Percentiles rank a stretch among this genome's conserved stretches.
phyloP scores from a whole-genome alignment of 352 stramenopile species.

The Globisporangium spiculum region DNA sequence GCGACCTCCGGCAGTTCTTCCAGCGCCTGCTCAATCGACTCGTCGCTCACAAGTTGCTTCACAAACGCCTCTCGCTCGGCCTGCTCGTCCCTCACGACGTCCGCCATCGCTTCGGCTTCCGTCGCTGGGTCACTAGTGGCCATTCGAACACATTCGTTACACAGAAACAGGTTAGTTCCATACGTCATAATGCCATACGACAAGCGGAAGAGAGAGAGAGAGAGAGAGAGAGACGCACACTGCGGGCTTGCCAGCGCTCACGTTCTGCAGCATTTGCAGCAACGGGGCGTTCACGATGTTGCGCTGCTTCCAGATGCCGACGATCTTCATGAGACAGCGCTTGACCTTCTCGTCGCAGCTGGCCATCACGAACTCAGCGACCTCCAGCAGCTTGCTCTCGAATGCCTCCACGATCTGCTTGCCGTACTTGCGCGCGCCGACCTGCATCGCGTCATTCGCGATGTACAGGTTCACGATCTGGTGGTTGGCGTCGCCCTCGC shows the following conservation, averaged over 20 bases:
- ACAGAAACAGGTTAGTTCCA: slow-evolving; percentile 9
- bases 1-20: slow-evolving; percentile 64
- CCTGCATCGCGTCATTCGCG: slow-evolving; percentile 85
- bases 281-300: slow-evolving; percentile 48
- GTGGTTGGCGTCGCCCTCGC: slow-evolving; percentile 47
- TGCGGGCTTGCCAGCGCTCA: slow-evolving; percentile 64
- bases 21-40: slow-evolving; percentile 43
- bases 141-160: slow-evolving; percentile 2
- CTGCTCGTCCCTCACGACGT: slow-evolving; percentile 21
- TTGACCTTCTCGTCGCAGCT: slow-evolving; percentile 79
- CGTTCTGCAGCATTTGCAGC: slow-evolving; percentile 67
- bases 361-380: slow-evolving; percentile 65
- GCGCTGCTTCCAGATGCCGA: slow-evolving; percentile 83
- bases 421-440: slow-evolving; percentile 77
- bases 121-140: slow-evolving; percentile 26
- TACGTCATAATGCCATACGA: slow-evolving; percentile 1
- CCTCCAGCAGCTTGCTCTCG: slow-evolving; percentile 49
- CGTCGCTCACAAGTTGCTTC: slow-evolving; percentile 34
- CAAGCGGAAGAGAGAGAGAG: slow-evolving; percentile 7
- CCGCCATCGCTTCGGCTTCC: slow-evolving; percentile 19
- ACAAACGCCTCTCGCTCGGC: slow-evolving; percentile 34
- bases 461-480: slow-evolving; percentile 86
- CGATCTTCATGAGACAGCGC: slow-evolving; percentile 82
- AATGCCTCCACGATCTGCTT: slow-evolving; percentile 65
- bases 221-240: slow-evolving; percentile 30